These are phyloP conservation scores for Wolfiporia cocos DNA, from an alignment of 1,284 basidiomycete species.

Conservation along the genomic window DNA sequence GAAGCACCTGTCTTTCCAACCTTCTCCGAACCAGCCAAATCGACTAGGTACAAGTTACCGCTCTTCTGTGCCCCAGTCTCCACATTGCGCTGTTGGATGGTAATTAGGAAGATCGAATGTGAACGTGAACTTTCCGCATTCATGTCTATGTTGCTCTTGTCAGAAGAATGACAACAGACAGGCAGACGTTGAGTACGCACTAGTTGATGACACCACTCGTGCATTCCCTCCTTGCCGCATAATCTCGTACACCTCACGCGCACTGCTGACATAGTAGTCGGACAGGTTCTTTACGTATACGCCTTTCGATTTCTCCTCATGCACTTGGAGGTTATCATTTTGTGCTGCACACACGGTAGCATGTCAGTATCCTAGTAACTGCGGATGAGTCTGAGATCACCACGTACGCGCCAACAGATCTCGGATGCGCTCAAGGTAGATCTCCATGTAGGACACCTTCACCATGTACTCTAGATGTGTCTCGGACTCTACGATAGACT, in stretches of 20 bases:
- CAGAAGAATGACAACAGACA: background rate
- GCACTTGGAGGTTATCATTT: conserved; percentile 97
- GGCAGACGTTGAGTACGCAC: conserved; percentile 41
- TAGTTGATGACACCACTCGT: conserved; percentile 92
- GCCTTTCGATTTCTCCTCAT: conserved; percentile 96
- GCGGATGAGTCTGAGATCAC: background rate
- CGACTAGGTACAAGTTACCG: conserved; percentile 96
- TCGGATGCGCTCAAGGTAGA: conserved; percentile 95
- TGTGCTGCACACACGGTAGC: conserved; percentile 55
- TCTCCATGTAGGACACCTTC: conserved; percentile 99
- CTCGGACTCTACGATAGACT: conserved; percentile 94
- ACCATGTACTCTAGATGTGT: conserved; percentile 96
- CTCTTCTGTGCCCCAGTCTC: conserved; percentile 95
- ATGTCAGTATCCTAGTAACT: background rate
- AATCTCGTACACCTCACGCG: conserved; percentile 97
- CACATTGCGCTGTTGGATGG: conserved; percentile 94
- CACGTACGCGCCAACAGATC: conserved; percentile 92
- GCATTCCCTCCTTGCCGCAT: conserved; percentile 95
- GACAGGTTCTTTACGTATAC: conserved; percentile 98
- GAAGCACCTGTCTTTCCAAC: conserved; percentile 99
- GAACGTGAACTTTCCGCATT: conserved; percentile 99
- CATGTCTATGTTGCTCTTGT: conserved; percentile 70
- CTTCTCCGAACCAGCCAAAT: conserved; percentile 98
- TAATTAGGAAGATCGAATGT: conserved; percentile 98
- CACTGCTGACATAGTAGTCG: conserved; percentile 96